phyloP scores from a whole-genome alignment of 73 alveolate species.

The Tetrahymena malaccensis region DNA sequence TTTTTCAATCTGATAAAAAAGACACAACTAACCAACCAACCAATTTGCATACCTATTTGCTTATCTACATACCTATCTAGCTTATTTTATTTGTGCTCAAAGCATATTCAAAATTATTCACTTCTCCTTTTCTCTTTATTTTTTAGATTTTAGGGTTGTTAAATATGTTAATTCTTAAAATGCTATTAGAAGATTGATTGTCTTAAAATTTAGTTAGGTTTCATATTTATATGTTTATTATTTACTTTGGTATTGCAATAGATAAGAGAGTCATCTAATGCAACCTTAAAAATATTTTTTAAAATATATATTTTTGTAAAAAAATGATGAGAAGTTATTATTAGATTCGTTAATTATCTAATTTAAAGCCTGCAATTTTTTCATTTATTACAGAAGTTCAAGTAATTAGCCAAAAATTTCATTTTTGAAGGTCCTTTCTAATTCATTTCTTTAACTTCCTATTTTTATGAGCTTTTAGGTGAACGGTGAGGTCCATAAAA shows the following conservation, averaged over 20 bases:
- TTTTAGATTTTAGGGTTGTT: not conserved
- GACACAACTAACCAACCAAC: not conserved
- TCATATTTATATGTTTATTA: not conserved
- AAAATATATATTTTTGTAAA: not conserved
- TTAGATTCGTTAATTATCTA: not conserved
- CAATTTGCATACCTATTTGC: not conserved
- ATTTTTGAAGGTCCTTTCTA: not conserved
- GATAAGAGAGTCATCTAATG: not conserved
- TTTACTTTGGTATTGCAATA: no score
- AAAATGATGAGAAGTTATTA: not conserved
- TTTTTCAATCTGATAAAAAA: not conserved
- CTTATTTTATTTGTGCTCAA: not conserved
- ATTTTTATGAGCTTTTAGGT: not conserved
- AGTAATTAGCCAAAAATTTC: not conserved
- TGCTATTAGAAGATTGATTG: not conserved
- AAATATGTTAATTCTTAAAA: no score
- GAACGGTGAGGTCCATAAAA: constrained; percentile 15
- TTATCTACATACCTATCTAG: no score
- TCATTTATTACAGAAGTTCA: not conserved
- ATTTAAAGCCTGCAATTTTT: no score
- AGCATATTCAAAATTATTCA: not conserved
- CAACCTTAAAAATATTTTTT: not conserved
- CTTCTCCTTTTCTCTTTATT: not conserved
- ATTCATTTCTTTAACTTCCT: not conserved
- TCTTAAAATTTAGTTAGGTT: not conserved